Percentiles rank a stretch among this genome's conserved stretches.
phyloP scores from a whole-genome alignment of 1,139 yeast genomes.

The Kodamaea arcana region DNA sequence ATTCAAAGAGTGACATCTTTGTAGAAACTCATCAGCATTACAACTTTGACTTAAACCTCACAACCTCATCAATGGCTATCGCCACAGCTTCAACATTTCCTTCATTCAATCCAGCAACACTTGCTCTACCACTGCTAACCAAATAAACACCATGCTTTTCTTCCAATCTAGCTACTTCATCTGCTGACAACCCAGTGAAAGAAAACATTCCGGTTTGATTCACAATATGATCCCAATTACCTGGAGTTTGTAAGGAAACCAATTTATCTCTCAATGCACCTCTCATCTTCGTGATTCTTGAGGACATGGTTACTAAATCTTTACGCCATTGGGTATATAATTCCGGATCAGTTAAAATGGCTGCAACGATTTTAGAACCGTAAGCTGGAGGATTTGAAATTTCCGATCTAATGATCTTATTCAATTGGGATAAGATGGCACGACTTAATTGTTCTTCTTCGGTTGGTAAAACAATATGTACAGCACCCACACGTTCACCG shows the following conservation, averaged over 20 bases:
- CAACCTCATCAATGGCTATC: slow-evolving; percentile 76
- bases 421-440: slow-evolving; percentile 71
- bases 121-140: slow-evolving; percentile 85
- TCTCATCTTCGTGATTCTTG: slow-evolving; percentile 80
- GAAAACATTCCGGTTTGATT: slow-evolving; percentile 96
- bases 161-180: slow-evolving; percentile 79
- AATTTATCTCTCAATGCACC: slow-evolving; percentile 57
- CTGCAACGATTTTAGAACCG: slow-evolving; percentile 89
- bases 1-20: neutral
- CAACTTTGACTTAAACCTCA: slow-evolving; percentile 40
- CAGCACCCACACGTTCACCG: slow-evolving; percentile 96
- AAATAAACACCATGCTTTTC: slow-evolving; percentile 72
- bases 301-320: slow-evolving; percentile 85
- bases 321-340: slow-evolving; percentile 77
- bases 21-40: slow-evolving; percentile 10
- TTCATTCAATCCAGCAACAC: slow-evolving; percentile 89
- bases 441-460: slow-evolving; percentile 33
- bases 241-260: slow-evolving; percentile 68
- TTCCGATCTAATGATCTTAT: slow-evolving; percentile 75
- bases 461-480: slow-evolving; percentile 62
- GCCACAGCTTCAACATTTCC: slow-evolving; percentile 79
- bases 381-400: slow-evolving; percentile 94
- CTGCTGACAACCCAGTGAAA: slow-evolving; percentile 78
- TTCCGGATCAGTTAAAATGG: slow-evolving; percentile 61
- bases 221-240: slow-evolving; percentile 90